Evolutionary conservation across 495 filamentous ascomycete species (phyloP), one percentile per base, ranked within the genome.

Genomic region (Aspergillus leporis): DNA sequence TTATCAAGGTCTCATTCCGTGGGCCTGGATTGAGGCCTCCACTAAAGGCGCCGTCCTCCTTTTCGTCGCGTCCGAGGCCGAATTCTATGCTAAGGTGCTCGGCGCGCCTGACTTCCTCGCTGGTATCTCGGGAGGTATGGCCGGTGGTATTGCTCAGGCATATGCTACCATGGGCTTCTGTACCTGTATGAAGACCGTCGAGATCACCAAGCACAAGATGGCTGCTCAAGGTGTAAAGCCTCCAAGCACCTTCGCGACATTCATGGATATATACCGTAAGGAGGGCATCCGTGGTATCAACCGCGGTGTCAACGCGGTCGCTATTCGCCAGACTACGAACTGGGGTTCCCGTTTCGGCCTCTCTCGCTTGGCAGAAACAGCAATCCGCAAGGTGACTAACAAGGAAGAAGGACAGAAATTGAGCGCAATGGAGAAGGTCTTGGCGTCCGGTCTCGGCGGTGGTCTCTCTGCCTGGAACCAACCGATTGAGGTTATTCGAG

Each of bases 101-200:
- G 95, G 95, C 63, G 93, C 92, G 63, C 81, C 80, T 64, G 88
- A 93, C 69, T 98, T 98, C 78, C 79, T 86, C 56, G 85, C 85
- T 64, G 94, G 94, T 73, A 97, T 98, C 78, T 70, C 80, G 14
- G 95, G 94, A 66, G 94, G 94, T 75, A 93, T 98, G 81, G 82
- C 85, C 31, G 94, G 94, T 67, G 94, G 94, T 83, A 86, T 98
- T 54, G 95, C 92, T 48, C 94, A 98, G 79, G 94, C 94, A 34
- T 98, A 98, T 73, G 94, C 94, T 58, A 98, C 94, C 64, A 97
- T 98, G 92, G 94, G 94, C 58, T 98, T 98, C 86, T 98, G 94
- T 78, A 98, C 94, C 40, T 98, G 94, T 84, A 98, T 98, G 94
- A 98, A 98, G 87, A 98, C 94, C 56, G 95, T 97, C 61, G 95